Evolutionary conservation across 176 grass and related monocot species (phyloP).

Genomic region (Carex scoparia): DNA sequence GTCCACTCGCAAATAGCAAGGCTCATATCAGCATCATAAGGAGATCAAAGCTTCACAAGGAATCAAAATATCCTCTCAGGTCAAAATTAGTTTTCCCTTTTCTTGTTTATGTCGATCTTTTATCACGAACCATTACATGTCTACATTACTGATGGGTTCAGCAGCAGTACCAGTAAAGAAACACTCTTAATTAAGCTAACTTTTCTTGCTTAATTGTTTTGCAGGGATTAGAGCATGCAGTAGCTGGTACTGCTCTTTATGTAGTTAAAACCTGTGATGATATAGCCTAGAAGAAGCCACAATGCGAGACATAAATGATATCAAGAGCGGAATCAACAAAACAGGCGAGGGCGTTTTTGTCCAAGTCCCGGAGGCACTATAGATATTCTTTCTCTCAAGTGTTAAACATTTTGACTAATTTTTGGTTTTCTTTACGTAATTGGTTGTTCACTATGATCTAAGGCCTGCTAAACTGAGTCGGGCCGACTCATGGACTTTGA

Average conservation of each 20-base stretch:
- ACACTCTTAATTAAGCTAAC: background rate
- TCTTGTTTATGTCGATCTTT: background rate
- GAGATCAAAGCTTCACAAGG: constrained; percentile 91
- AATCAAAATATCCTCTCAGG: constrained; percentile 90
- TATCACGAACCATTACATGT: background rate
- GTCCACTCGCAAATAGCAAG: constrained; percentile 33
- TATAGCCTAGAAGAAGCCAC: constrained; percentile 56
- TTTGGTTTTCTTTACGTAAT: background rate
- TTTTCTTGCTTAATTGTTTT: constrained; percentile 7
- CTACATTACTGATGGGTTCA: background rate
- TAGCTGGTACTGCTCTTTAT: constrained; percentile 84
- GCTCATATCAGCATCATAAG: constrained; percentile 73
- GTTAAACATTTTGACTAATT: background rate
- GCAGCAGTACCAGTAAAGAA: background rate
- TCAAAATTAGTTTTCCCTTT: constrained; percentile 20
- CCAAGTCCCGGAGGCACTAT: constrained; percentile 20
- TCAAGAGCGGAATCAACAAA: constrained; percentile 72
- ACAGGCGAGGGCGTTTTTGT: constrained; percentile 90
- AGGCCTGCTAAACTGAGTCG: too few species aligned
- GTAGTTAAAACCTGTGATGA: constrained; percentile 52
- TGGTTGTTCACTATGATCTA: background rate
- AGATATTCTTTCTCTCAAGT: background rate
- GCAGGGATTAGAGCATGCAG: constrained; percentile 85
- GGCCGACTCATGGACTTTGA: too few species aligned
- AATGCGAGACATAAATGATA: constrained; percentile 80